phyloP scores from a whole-genome alignment of 2,329 filamentous ascomycete species.

The Lachnellula suecica region DNA sequence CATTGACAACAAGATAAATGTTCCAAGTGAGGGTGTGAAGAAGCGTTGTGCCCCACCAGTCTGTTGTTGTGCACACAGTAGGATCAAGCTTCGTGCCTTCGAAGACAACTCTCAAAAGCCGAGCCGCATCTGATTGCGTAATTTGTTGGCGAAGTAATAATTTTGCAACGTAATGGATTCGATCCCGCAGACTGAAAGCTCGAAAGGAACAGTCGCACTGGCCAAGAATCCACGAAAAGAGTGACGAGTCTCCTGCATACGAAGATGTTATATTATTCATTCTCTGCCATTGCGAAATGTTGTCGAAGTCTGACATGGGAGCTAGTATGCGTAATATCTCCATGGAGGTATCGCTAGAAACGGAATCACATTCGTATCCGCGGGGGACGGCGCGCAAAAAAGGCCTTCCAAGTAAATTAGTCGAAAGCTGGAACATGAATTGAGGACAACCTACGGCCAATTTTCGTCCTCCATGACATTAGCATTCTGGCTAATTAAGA shows the following conservation, averaged over 20 bases:
- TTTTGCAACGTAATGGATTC: neutral
- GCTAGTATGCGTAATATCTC: neutral
- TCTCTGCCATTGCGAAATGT: too few relatives aligned
- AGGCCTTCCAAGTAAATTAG: neutral
- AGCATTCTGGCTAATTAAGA: neutral
- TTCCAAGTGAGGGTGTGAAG: neutral
- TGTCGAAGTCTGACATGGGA: neutral
- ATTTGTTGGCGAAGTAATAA: neutral
- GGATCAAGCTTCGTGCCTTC: neutral
- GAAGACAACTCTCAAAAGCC: neutral
- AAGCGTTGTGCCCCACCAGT: neutral
- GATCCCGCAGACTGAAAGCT: neutral
- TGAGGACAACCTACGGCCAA: neutral
- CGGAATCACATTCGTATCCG: neutral
- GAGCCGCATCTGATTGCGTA: neutral
- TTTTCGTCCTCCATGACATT: neutral
- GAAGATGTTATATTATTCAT: fast-evolving
- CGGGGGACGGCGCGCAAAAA: neutral
- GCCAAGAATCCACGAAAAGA: neutral
- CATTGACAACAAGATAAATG: neutral
- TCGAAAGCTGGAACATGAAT: neutral
- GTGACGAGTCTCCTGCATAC: neutral
- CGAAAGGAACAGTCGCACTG: neutral
- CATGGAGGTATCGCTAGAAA: neutral
- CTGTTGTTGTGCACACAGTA: neutral